Conservation (phyloP, 2,329 filamentous ascomycete genomes). For the Alternaria sp. region DNA sequence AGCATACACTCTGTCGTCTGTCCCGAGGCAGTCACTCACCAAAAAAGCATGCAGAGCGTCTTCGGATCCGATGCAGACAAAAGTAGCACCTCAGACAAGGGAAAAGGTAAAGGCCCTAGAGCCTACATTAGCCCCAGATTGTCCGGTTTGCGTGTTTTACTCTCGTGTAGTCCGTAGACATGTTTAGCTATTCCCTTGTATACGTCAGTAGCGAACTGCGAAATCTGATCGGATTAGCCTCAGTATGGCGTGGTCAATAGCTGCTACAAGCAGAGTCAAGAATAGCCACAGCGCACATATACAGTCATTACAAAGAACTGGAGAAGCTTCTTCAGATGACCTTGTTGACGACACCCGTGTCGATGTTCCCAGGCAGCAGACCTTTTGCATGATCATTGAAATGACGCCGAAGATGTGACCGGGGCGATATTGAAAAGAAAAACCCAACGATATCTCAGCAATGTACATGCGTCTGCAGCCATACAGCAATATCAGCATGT, state of each 20-base stretch:
- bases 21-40: background rate
- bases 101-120: background rate
- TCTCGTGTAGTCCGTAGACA: background rate
- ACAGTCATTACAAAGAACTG: background rate
- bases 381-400: background rate
- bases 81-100: background rate
- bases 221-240: background rate
- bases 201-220: background rate
- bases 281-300: background rate
- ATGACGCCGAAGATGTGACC: background rate
- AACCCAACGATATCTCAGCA: background rate
- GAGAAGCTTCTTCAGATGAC: background rate
- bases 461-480: background rate
- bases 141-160: background rate
- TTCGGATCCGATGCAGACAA: background rate
- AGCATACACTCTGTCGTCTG: background rate
- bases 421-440: background rate
- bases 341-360: background rate
- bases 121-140: background rate
- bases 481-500: no score
- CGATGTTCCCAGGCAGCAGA: background rate
- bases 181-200: background rate
- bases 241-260: background rate
- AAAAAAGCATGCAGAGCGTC: background rate
- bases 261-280: background rate